Percentiles rank a stretch among this genome's conserved stretches.
Evolutionary conservation across 331 rosid genomes (phyloP).

Genomic region (Cydonia oblonga): DNA sequence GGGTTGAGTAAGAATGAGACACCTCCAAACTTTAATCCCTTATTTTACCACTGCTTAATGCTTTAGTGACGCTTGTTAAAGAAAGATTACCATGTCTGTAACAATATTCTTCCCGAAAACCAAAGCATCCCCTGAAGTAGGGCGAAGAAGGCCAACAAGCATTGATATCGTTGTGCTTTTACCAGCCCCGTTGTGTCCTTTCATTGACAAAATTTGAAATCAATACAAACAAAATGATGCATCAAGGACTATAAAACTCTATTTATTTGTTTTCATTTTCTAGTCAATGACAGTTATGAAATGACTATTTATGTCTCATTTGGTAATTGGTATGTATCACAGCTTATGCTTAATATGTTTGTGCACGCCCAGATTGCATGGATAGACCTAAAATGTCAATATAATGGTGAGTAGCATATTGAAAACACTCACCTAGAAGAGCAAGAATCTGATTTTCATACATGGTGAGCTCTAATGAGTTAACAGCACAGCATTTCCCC

Average conservation of each 20-base stretch:
- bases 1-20: neutral
- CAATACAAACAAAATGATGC: neutral
- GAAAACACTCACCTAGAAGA: constrained; percentile 62
- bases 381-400: neutral
- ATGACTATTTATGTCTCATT: neutral
- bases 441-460: constrained; percentile 98
- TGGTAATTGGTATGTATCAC: neutral
- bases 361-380: neutral
- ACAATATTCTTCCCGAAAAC: constrained; percentile 73
- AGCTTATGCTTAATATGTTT: neutral
- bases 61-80: neutral
- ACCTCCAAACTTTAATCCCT: neutral
- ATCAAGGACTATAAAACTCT: neutral
- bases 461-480: constrained; percentile 64
- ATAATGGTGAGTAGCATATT: neutral
- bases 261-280: neutral
- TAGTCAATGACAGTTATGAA: neutral
- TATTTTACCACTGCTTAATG: neutral
- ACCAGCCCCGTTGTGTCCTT: constrained; percentile 96
- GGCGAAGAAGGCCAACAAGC: constrained; percentile 93
- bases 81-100: constrained; percentile 56
- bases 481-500: constrained; percentile 84
- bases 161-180: constrained; percentile 90
- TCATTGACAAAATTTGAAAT: constrained; percentile 10
- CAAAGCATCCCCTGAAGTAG: constrained; percentile 86